These are phyloP conservation scores for Fonsecaea nubica DNA, from an alignment of 2,329 filamentous ascomycete genomes.

Conservation along the genomic window DNA sequence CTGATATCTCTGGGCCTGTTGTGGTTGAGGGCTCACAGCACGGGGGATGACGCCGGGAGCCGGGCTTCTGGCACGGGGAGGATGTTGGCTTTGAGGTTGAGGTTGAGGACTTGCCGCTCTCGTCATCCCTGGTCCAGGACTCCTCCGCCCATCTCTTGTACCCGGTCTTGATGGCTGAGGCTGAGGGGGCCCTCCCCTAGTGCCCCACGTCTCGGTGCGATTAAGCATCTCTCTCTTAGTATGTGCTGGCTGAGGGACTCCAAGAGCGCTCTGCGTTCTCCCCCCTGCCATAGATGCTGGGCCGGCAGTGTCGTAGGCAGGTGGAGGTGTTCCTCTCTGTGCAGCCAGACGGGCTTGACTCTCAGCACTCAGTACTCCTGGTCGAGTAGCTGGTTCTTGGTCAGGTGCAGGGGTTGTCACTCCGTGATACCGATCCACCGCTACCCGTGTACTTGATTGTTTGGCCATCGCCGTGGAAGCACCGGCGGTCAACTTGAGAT, in stretches of 20 bases:
- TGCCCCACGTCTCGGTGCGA: conserved; percentile 81
- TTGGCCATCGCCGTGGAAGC: conserved; percentile 64
- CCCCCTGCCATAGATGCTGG: conserved; percentile 5
- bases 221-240: conserved; percentile 96
- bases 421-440: conserved; percentile 96
- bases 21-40: conserved; percentile 39
- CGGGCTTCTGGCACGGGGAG: conserved; percentile 32
- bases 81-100: conserved; percentile 27
- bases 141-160: conserved; percentile 37
- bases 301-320: conserved; percentile 76
- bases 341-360: conserved; percentile 60
- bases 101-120: conserved; percentile 35
- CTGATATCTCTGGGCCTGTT: conserved; percentile 16
- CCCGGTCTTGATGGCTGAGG: conserved; percentile 33
- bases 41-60: conserved; percentile 35
- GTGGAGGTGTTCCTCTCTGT: conserved; percentile 79
- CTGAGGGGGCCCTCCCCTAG: conserved; percentile 26
- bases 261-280: conserved; percentile 34
- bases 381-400: conserved; percentile 44
- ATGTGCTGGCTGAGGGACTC: conserved; percentile 79
- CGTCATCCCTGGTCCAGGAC: conserved; percentile 36
- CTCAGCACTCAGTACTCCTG: conserved; percentile 37
- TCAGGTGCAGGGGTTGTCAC: conserved; percentile 77
- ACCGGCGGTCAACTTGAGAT: conserved; percentile 68
- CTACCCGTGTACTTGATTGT: conserved; percentile 79